phyloP scores from a whole-genome alignment of 2,329 filamentous ascomycete genomes.

The Colletotrichum somersetense region DNA sequence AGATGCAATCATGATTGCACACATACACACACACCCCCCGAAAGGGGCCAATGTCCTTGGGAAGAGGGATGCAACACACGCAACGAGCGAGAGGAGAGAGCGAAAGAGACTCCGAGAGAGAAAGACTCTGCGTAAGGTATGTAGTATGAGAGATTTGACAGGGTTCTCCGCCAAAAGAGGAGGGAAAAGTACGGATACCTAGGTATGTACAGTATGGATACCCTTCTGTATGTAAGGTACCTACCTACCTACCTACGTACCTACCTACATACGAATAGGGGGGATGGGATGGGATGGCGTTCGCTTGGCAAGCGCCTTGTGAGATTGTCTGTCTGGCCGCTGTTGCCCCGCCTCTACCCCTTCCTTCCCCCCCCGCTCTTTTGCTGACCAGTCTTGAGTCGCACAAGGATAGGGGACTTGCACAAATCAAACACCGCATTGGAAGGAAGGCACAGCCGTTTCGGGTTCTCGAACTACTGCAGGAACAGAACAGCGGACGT shows the following conservation, averaged over 20 bases:
- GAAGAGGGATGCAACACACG: background rate
- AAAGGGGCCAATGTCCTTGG: background rate
- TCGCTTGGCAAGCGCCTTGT: slow-evolving; percentile 31
- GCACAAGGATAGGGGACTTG: background rate
- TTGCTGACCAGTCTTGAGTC: slow-evolving; percentile 1
- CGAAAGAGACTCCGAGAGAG: background rate
- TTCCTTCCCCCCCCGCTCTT: background rate
- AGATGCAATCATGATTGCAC: slow-evolving; percentile 4
- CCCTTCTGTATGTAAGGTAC: no score
- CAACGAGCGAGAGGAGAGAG: background rate
- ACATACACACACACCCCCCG: background rate
- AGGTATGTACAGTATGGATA: no score
- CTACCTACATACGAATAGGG: no score
- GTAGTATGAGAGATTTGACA: slow-evolving; percentile 6
- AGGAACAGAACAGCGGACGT: slow-evolving; percentile 26
- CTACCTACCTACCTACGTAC: no score
- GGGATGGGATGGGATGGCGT: background rate
- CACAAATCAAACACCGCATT: slow-evolving; percentile 21
- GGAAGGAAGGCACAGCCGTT: background rate
- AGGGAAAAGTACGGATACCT: background rate
- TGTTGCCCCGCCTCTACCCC: background rate
- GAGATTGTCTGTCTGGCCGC: background rate
- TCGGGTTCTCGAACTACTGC: slow-evolving; percentile 28
- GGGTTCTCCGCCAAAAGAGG: slow-evolving; percentile 40
- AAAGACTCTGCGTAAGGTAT: no score